Evolutionary conservation across 2,329 filamentous ascomycete species (phyloP), one percentile per base, ranked within the genome.

Genomic region (Huntiella bhutanensis): DNA sequence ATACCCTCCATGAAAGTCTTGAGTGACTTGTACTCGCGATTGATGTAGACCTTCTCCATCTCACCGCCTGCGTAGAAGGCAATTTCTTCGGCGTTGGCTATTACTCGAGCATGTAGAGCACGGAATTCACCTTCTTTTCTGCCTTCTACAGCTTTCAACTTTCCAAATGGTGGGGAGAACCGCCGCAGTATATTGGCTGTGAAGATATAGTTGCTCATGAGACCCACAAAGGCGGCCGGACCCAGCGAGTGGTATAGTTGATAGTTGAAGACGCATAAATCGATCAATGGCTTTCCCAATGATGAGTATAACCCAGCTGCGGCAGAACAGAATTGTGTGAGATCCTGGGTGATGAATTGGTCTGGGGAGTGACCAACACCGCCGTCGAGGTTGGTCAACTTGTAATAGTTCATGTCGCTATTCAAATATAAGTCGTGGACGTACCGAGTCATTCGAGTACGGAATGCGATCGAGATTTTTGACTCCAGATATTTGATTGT

Each of bases 401-500:
- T 96, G 64, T 96, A 98, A 61, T 94, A 98, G 57, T 92, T 94
- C 52, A 94, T 74, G 54, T 91, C 86, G 48, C 92, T 82, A 59
- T 93, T 94, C 12, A 98, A 72, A 57, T 98, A 98, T 6, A 98
- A 66, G 57, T 98, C 91, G 62, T 98, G 91, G 46, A 98, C 94
- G 60, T 98, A 98, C 54, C 91, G 71, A 2, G 91, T 98, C 11
- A 98, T 70, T 8, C 91, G 77, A 4, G 91, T 98, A 37, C 91
- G 79, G 70, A 98, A 98, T 33, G 92, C 88, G 53, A 98, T 98
- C 5, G 88, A 94, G 46, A 98, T 86, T 66, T 98, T 98, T 43
- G 84, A 88, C 62, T 98, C 88, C 52, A 98, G 71, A 63, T 83
- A 98, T 62, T 96, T 96, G 69, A 98, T 98, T 82, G 92, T 95